Percentiles rank a stretch among this genome's conserved stretches.
Evolutionary conservation across 2,329 filamentous ascomycete species (phyloP).

Genomic region (Bertia moriformis): DNA sequence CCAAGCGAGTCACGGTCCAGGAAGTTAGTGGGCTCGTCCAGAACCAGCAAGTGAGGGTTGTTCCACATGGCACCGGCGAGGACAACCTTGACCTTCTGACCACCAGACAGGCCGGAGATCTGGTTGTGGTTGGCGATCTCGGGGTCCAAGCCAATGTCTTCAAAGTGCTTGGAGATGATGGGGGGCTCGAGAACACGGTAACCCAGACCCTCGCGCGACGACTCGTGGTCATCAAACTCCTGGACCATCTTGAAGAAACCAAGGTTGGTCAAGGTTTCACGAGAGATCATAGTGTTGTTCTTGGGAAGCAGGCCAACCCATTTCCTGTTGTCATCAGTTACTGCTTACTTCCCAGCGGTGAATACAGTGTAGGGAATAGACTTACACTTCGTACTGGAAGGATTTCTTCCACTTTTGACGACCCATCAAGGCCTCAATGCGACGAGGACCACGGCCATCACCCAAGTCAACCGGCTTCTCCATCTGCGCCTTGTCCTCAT

Average conservation of each 20-base stretch:
- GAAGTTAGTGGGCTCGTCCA: constrained; percentile 98
- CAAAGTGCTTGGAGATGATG: constrained; percentile 94
- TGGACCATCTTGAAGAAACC: constrained; percentile 91
- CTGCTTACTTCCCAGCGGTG: not conserved
- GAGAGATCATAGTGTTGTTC: constrained; percentile 80
- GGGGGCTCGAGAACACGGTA: constrained; percentile 88
- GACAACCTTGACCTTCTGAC: constrained; percentile 98
- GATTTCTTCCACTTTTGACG: constrained; percentile 98
- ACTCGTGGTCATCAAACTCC: constrained; percentile 97
- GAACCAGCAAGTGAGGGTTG: constrained; percentile 90
- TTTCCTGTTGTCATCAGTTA: constrained; percentile 44
- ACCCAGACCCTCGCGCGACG: constrained; percentile 92
- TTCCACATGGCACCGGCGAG: constrained; percentile 96
- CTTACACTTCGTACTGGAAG: constrained; percentile 97
- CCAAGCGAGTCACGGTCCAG: constrained; percentile 94
- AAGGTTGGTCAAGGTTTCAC: constrained; percentile 72
- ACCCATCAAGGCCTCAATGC: constrained; percentile 80
- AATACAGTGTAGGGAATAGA: constrained; percentile 35
- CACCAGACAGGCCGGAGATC: constrained; percentile 87
- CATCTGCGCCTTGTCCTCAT: constrained; percentile 78
- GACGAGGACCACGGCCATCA: constrained; percentile 64
- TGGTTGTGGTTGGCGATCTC: constrained; percentile 99
- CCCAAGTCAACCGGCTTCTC: constrained; percentile 74
- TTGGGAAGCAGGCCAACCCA: constrained; percentile 83
- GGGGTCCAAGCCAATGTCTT: constrained; percentile 86